Evolutionary conservation across 2,329 filamentous ascomycete genomes (phyloP).

Genomic region (Xylariaceae sp.): DNA sequence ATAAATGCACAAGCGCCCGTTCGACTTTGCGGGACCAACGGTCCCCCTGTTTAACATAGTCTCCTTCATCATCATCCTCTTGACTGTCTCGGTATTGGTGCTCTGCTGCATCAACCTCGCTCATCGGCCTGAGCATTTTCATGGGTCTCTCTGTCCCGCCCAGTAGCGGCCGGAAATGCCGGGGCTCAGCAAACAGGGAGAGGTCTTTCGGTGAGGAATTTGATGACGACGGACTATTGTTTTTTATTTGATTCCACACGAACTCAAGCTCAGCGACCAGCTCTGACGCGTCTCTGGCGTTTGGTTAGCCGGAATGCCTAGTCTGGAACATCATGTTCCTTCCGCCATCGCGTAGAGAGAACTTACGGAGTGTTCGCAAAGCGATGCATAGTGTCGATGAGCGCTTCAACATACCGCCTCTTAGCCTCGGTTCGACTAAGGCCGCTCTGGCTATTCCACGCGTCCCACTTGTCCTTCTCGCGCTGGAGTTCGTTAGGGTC

Average conservation of each 20-base stretch:
- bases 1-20: constrained; percentile 79
- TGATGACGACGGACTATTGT: constrained; percentile 66
- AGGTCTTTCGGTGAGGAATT: constrained; percentile 50
- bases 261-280: constrained; percentile 95
- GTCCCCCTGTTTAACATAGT: constrained; percentile 42
- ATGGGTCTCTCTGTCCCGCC: constrained; percentile 54
- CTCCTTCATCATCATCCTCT: constrained; percentile 39
- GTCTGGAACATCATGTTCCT: neutral
- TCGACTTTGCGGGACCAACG: constrained; percentile 83
- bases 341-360: neutral
- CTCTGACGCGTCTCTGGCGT: constrained; percentile 68
- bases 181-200: constrained; percentile 38
- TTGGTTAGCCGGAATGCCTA: constrained; percentile 10
- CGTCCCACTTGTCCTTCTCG: constrained; percentile 77
- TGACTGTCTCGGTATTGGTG: constrained; percentile 49
- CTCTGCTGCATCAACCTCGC: constrained; percentile 70
- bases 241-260: constrained; percentile 97
- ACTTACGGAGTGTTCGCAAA: constrained; percentile 81
- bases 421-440: constrained; percentile 89
- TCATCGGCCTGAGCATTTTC: constrained; percentile 78
- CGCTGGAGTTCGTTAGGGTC: constrained; percentile 52
- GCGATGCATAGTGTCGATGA: constrained; percentile 95
- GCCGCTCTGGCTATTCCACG: constrained; percentile 85
- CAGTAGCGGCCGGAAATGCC: constrained; percentile 43
- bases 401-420: constrained; percentile 83